Base-by-base conservation (phyloP, 352 stramenopile species). In the Pythium utonaiense region DNA sequence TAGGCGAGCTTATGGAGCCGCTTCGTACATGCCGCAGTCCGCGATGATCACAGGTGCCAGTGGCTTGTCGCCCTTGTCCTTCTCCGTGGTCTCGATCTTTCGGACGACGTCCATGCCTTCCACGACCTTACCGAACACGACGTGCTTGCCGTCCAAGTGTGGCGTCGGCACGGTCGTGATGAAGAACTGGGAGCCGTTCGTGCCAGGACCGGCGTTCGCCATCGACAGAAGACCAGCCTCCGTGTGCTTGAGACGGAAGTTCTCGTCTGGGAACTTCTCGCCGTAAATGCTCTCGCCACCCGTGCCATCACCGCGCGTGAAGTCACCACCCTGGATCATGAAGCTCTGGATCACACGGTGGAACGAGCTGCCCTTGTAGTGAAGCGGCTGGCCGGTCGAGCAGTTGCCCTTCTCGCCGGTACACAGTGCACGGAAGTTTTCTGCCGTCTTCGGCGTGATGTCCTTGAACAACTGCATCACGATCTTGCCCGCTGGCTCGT, bases 291-390 rank as follows among this genome's bases (percentile, higher is more conserved):
- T 92, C 49, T 99, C 97, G 53, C 96, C 96, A 51, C 96, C 96
- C 41, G 89, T 98, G 64, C 97, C 96, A 65, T 98, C 98, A 38
- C 90, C 88, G 55, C 88, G 69, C 33, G 96, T 99, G 69, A 99
- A 99, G 75, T 99, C 96, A 21, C 96, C 94, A 48, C 96, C 96
- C 79, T 99, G 97, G 47, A 99, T 77, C 96, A 99, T 99, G 68
- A 99, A 99, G 52, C 91, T 96, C 74, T 98, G 98, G 74, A 99
- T 99, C 57, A 99, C 93, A 53, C 98, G 95, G 75, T 99, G 98
- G 73, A 99, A 99, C 74, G 73, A 66, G 68, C 78, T 98, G 62
- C 95, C 96, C 83, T 99, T 99, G 94, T 98, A 99, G 77, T 98
- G 93, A 36, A 99, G 76, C 33, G 89, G 87, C 67, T 91, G 58